Conservation (phyloP, 768 basidiomycete species). For the Chalciporus sphaerocephalus region DNA sequence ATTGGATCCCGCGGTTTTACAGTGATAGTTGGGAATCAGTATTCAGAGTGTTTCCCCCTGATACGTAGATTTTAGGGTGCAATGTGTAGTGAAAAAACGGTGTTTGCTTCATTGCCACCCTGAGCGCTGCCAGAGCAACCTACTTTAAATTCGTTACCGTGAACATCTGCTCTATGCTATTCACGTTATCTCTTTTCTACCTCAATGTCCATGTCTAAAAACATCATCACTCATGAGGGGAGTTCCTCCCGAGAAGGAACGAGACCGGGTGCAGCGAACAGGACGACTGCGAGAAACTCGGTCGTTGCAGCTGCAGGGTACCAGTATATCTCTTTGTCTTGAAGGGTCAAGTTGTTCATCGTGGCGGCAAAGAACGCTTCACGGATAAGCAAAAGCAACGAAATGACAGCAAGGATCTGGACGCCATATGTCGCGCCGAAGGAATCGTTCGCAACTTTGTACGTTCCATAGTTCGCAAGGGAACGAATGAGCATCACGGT, state of each 20-base stretch:
- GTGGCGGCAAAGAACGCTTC: conserved; percentile 31
- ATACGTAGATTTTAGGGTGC: too few relatives aligned
- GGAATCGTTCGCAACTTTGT: conserved; percentile 13
- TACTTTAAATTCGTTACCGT: neutral
- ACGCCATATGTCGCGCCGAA: conserved; percentile 24
- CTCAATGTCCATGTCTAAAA: neutral
- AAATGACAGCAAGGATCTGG: conserved; percentile 24
- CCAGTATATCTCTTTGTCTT: conserved; percentile 30
- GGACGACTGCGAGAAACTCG: conserved; percentile 29
- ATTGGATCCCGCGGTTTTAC: too few relatives aligned
- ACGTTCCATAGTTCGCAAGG: conserved; percentile 11
- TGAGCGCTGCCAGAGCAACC: too few relatives aligned
- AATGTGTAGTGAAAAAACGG: too few relatives aligned
- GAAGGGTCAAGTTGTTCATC: conserved; percentile 11
- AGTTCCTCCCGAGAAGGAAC: conserved; percentile 30
- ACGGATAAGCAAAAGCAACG: conserved; percentile 26
- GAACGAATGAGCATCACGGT: conserved; percentile 21
- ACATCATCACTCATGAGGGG: conserved; percentile 12
- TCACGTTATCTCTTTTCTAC: too few relatives aligned
- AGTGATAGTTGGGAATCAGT: too few relatives aligned
- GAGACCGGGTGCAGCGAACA: conserved; percentile 32
- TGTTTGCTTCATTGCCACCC: too few relatives aligned
- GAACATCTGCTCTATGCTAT: neutral
- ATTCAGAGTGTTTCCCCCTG: too few relatives aligned
- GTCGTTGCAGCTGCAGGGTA: conserved; percentile 32